These are phyloP conservation scores for Coemansia aciculifera DNA, from an alignment of 192 early-diverging fungal species.

Conservation along the genomic window DNA sequence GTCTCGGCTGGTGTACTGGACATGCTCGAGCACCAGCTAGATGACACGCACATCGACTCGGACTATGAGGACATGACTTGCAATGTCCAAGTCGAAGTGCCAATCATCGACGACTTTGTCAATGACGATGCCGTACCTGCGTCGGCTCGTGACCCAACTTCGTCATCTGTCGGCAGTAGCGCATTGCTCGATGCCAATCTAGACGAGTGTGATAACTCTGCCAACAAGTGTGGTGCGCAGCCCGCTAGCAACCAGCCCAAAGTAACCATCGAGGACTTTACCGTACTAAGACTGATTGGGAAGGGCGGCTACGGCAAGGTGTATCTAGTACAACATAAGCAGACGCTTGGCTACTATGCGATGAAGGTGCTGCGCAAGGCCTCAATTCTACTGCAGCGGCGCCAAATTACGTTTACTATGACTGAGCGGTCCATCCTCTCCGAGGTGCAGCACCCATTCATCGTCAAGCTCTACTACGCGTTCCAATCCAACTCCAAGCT, in stretches of 20 bases:
- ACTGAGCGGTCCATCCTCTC: conserved; percentile 87
- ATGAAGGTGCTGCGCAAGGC: conserved; percentile 96
- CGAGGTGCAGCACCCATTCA: conserved; percentile 85
- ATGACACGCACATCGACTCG: conserved; percentile 41
- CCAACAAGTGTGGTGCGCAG: not conserved
- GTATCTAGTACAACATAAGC: conserved; percentile 76
- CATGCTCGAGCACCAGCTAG: conserved; percentile 52
- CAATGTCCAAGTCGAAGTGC: conserved; percentile 48
- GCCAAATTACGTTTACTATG: conserved; percentile 79
- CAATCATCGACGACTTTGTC: conserved; percentile 48
- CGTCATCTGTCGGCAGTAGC: not conserved
- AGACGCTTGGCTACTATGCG: conserved; percentile 63
- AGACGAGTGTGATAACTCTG: not conserved
- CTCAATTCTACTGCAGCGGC: conserved; percentile 75
- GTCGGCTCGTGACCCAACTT: not conserved
- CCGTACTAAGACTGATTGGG: conserved; percentile 63
- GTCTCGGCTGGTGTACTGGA: conserved; percentile 34
- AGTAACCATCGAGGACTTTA: conserved; percentile 59
- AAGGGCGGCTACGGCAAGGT: conserved; percentile 85
- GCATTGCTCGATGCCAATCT: not conserved
- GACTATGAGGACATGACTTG: conserved; percentile 52
- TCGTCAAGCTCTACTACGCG: conserved; percentile 89
- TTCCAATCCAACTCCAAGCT: conserved; percentile 88
- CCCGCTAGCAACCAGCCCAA: conserved; percentile 10
- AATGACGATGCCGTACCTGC: conserved; percentile 19